phyloP scores from a whole-genome alignment of 176 grass and related monocot species.

The Canna indica region DNA sequence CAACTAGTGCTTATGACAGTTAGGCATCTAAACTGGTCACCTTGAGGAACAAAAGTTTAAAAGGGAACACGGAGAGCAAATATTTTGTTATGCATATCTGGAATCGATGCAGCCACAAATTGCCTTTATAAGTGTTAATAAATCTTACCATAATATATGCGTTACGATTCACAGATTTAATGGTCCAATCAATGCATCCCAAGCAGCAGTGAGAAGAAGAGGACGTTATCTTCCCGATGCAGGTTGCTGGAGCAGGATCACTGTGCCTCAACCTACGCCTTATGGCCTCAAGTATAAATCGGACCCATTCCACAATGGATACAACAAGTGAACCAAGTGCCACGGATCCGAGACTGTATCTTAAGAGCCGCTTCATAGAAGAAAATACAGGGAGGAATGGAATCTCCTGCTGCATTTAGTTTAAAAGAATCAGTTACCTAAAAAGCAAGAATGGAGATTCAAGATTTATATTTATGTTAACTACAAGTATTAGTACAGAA shows the following conservation, averaged over 20 bases:
- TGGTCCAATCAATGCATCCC: constrained; percentile 85
- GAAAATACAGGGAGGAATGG: constrained; percentile 81
- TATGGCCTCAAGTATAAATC: constrained; percentile 88
- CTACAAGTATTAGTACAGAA: too few species aligned
- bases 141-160: constrained; percentile 92
- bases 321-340: constrained; percentile 84
- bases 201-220: constrained; percentile 82
- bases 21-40: neutral
- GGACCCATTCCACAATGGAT: constrained; percentile 75
- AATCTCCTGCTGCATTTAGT: constrained; percentile 74
- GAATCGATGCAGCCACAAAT: neutral
- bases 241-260: constrained; percentile 51
- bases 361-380: constrained; percentile 65
- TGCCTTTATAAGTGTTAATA: neutral
- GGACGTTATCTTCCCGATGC: constrained; percentile 50
- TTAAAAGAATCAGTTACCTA: constrained; percentile 9
- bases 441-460: neutral
- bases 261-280: constrained; percentile 70
- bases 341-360: constrained; percentile 83
- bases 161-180: constrained; percentile 77
- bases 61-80: neutral
- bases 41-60: too few species aligned
- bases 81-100: neutral
- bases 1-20: neutral
- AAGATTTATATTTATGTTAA: neutral